Percentiles rank a stretch among this genome's conserved stretches.
Conservation (phyloP, 2,329 filamentous ascomycete species). For the Fusarium sp. region DNA sequence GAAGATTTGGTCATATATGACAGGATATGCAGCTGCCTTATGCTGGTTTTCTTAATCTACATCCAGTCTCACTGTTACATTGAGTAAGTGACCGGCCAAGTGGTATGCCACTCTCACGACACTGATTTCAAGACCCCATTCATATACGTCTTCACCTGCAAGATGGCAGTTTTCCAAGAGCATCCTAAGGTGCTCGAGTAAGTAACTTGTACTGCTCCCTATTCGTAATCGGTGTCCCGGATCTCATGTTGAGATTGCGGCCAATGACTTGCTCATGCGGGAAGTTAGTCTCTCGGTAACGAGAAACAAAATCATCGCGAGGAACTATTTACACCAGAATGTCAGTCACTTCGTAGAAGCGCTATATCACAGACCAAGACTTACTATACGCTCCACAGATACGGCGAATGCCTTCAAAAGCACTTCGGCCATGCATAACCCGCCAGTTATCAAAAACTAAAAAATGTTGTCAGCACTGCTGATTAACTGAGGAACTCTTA, state of each 20-base stretch:
- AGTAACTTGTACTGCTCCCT: conserved; percentile 6
- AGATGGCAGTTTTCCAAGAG: background rate
- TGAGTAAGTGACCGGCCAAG: no score
- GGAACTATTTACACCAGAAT: conserved; percentile 64
- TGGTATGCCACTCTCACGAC: no score
- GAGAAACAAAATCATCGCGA: conserved; percentile 82
- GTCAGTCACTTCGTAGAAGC: conserved; percentile 9
- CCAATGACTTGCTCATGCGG: conserved; percentile 57
- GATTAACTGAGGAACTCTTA: background rate
- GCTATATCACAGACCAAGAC: conserved; percentile 50
- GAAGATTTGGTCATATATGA: no score
- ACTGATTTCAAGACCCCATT: background rate
- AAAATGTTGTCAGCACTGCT: conserved; percentile 25
- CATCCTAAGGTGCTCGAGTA: conserved; percentile 12
- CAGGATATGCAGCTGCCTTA: no score
- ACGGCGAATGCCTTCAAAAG: conserved; percentile 84
- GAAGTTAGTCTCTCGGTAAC: conserved; percentile 78
- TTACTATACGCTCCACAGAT: conserved; percentile 93
- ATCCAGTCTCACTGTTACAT: no score
- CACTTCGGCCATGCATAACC: conserved; percentile 85
- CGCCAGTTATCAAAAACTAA: conserved; percentile 96
- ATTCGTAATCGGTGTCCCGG: conserved; percentile 8
- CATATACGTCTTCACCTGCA: background rate
- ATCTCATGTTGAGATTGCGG: conserved; percentile 48
- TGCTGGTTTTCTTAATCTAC: no score